Conservation (phyloP, 768 basidiomycete genomes). For the Suillus placidus region DNA sequence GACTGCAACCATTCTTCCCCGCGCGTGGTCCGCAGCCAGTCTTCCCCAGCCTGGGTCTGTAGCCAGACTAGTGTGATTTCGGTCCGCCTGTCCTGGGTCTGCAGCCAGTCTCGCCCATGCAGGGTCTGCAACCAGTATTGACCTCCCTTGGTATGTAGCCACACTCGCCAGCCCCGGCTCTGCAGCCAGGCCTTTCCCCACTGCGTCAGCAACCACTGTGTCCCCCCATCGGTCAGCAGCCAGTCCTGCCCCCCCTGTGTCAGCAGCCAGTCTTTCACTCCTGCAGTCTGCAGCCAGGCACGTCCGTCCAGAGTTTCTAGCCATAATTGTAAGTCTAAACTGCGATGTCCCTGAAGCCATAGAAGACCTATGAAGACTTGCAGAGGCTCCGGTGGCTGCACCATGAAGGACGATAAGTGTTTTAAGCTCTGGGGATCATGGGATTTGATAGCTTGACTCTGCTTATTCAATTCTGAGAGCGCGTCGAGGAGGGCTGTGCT, state of each 20-base stretch:
- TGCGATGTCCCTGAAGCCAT: neutral
- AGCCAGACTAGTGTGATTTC: neutral
- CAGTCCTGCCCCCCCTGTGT: neutral
- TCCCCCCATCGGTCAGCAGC: neutral
- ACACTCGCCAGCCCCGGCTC: neutral
- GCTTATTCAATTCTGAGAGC: neutral
- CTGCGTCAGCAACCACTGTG: neutral
- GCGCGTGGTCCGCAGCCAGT: too few relatives aligned
- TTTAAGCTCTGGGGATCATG: neutral
- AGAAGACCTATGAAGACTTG: neutral
- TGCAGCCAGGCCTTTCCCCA: neutral
- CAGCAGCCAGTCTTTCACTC: neutral
- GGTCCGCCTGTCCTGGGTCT: neutral
- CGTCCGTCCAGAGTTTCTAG: neutral
- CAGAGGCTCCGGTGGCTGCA: neutral
- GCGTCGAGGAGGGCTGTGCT: neutral
- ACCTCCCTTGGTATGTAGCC: too few relatives aligned
- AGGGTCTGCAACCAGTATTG: neutral
- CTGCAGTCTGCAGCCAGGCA: neutral
- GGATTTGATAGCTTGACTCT: neutral
- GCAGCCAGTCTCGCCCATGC: neutral
- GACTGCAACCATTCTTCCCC: neutral
- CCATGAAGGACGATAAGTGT: neutral
- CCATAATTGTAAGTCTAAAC: neutral
- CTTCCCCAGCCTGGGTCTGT: neutral